Conservation (phyloP, 2,329 filamentous ascomycete genomes). For the Alternaria sp. region DNA sequence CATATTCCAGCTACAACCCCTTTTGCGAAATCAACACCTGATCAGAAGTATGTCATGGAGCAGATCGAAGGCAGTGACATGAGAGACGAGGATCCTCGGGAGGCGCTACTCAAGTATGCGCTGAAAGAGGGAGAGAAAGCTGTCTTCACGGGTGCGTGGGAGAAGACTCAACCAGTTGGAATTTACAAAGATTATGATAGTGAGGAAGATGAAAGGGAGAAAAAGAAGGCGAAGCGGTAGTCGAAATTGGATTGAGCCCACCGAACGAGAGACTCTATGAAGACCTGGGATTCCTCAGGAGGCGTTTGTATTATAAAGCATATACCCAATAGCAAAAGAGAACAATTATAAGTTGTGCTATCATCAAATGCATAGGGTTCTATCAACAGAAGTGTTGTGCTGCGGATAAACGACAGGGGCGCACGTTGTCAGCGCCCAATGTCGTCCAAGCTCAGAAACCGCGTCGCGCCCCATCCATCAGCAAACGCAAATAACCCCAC, state of each 20-base stretch:
- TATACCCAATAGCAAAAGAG: conserved; percentile 18
- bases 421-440: conserved; percentile 15
- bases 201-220: conserved; percentile 77
- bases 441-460: conserved; percentile 21
- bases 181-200: conserved; percentile 91
- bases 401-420: conserved; percentile 5
- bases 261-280: background rate
- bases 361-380: background rate
- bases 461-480: conserved; percentile 24
- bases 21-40: conserved; percentile 88
- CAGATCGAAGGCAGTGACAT: conserved; percentile 90
- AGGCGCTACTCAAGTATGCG: conserved; percentile 93
- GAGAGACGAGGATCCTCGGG: conserved; percentile 94
- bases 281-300: conserved; percentile 11
- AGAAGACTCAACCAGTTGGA: conserved; percentile 87
- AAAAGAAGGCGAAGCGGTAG: conserved; percentile 59
- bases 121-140: conserved; percentile 92
- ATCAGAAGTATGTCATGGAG: conserved; percentile 86
- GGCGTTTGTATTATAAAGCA: conserved; percentile 16
- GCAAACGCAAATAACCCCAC: conserved; percentile 22
- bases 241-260: background rate
- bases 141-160: conserved; percentile 93
- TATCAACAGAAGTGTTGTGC: background rate
- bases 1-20: conserved; percentile 85
- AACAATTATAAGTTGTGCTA: background rate